Percentiles rank a stretch among this genome's conserved stretches.
Evolutionary conservation across 305 asterid species (phyloP).

Genomic region (Ilex paraguariensis): DNA sequence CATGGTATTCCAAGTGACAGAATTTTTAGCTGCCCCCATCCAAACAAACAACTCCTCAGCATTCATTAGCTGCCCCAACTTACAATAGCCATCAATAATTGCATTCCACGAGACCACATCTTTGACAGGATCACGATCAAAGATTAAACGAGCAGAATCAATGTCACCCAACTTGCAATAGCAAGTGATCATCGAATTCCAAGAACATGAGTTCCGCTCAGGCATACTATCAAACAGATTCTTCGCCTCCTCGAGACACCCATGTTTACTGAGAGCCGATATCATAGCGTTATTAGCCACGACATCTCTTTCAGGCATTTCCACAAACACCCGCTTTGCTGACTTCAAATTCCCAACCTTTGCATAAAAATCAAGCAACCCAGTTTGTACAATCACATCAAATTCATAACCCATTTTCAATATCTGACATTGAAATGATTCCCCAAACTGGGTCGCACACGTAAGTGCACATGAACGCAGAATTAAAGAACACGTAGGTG

Average conservation of each 20-base stretch:
- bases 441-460: slow-evolving; percentile 11
- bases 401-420: slow-evolving; percentile 19
- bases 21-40: slow-evolving; percentile 23
- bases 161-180: slow-evolving; percentile 22
- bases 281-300: slow-evolving; percentile 28
- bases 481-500: slow-evolving; percentile 15
- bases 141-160: slow-evolving; percentile 22
- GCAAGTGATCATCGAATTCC: slow-evolving; percentile 24
- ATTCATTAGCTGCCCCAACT: slow-evolving; percentile 15
- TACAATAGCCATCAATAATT: slow-evolving; percentile 28
- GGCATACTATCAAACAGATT: slow-evolving; percentile 24
- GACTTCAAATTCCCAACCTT: slow-evolving; percentile 23
- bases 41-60: slow-evolving; percentile 25
- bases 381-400: slow-evolving; percentile 27
- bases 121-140: slow-evolving; percentile 25
- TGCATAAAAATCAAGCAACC: slow-evolving; percentile 25
- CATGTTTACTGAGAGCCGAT: slow-evolving; percentile 18
- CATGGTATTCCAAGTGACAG: slow-evolving; percentile 33
- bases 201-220: slow-evolving; percentile 18
- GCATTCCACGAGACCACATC: slow-evolving; percentile 31
- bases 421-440: slow-evolving; percentile 21
- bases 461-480: slow-evolving; percentile 19
- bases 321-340: slow-evolving; percentile 19
- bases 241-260: slow-evolving; percentile 16
- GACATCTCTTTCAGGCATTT: slow-evolving; percentile 30